phyloP scores from a whole-genome alignment of 306 rosid species.

The Cicer cuneatum region DNA sequence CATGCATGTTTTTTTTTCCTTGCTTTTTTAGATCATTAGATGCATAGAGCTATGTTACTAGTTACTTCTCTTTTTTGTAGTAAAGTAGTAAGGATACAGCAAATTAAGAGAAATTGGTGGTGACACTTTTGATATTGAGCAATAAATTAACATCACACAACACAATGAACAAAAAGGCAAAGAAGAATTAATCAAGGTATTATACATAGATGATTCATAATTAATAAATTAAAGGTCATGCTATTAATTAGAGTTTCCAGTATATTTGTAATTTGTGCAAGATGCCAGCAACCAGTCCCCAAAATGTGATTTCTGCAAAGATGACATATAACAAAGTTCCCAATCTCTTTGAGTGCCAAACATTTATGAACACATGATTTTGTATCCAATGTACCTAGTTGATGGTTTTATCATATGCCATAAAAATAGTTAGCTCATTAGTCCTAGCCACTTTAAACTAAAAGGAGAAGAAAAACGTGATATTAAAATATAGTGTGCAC shows the following conservation, averaged over 20 bases:
- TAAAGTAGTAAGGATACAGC: no score
- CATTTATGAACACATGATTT: conserved; percentile 64
- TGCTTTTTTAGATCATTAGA: conserved; percentile 23
- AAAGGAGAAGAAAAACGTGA: not conserved
- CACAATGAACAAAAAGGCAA: no score
- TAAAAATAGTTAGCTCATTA: conserved; percentile 27
- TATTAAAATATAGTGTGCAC: not conserved
- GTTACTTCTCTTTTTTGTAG: no score
- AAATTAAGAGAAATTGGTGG: no score
- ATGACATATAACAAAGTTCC: conserved; percentile 80
- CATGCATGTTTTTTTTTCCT: not conserved
- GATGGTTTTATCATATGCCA: not conserved
- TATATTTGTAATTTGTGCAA: conserved; percentile 78
- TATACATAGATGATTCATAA: conserved; percentile 15
- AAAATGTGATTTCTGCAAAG: conserved; percentile 75
- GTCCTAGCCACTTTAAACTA: not conserved
- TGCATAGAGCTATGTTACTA: not conserved
- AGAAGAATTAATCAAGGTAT: no score
- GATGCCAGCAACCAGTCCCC: conserved; percentile 75
- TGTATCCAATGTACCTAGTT: conserved; percentile 76
- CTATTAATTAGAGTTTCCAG: conserved; percentile 69
- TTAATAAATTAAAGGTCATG: no score
- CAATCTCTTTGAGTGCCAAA: conserved; percentile 74
- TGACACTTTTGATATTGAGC: no score
- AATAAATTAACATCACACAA: no score